These are phyloP conservation scores for Tylopilus sp. DNA, from an alignment of 768 basidiomycete species.

Conservation along the genomic window DNA sequence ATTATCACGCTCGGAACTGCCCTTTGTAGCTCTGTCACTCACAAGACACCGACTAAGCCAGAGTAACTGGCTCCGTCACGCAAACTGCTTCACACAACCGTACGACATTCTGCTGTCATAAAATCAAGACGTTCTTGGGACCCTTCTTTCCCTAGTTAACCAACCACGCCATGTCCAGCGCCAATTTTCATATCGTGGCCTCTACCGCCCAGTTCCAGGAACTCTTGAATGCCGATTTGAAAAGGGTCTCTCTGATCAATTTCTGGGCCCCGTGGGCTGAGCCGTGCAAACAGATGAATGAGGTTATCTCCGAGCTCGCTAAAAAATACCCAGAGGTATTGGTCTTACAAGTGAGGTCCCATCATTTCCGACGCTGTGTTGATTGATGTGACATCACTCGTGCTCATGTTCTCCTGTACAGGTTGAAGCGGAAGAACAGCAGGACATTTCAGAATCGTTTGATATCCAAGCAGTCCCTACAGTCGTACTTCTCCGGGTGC, in stretches of 20 bases:
- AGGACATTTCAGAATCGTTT: constrained; percentile 89
- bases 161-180: constrained; percentile 18
- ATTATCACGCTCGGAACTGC: not conserved
- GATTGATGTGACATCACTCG: not conserved
- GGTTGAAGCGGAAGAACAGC: constrained; percentile 80
- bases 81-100: not conserved
- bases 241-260: constrained; percentile 80
- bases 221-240: constrained; percentile 72
- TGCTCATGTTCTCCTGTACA: constrained; percentile 25
- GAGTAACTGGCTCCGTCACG: no score
- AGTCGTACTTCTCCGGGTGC: constrained; percentile 76
- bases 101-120: not conserved
- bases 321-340: constrained; percentile 65
- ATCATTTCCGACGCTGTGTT: not conserved
- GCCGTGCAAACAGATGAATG: constrained; percentile 88
- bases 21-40: not conserved
- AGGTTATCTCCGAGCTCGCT: constrained; percentile 69
- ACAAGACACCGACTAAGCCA: no score
- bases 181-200: constrained; percentile 47
- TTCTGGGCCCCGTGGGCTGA: constrained; percentile 95
- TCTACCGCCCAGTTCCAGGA: constrained; percentile 72
- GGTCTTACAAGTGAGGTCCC: constrained; percentile 61
- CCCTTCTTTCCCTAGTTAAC: not conserved
- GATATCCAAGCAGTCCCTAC: constrained; percentile 87
- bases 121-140: not conserved